phyloP scores from a whole-genome alignment of 257 asterid genomes.

The Cynanchum wilfordii region DNA sequence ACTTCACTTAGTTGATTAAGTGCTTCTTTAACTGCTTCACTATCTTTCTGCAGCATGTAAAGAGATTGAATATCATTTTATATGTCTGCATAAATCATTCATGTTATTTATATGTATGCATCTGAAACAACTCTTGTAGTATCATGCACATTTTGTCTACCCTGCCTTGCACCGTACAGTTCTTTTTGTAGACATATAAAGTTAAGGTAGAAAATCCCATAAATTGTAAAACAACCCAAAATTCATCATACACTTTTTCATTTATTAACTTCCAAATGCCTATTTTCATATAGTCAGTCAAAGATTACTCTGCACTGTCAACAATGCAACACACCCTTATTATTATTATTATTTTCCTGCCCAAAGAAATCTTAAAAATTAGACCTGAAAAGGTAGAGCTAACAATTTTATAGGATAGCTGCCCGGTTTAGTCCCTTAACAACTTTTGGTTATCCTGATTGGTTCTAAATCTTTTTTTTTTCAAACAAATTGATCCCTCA shows the following conservation, averaged over 20 bases:
- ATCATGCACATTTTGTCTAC: neutral
- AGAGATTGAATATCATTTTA: neutral
- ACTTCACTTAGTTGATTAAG: constrained; percentile 73
- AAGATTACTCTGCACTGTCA: neutral
- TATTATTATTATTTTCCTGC: too few species aligned
- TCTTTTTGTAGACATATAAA: neutral
- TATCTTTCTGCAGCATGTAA: constrained; percentile 53
- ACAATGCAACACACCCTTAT: neutral
- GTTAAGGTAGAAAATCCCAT: neutral
- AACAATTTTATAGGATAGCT: neutral
- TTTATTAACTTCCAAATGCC: neutral
- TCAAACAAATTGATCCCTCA: too few species aligned
- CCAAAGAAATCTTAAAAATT: neutral
- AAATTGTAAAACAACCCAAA: neutral
- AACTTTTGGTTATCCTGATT: too few species aligned
- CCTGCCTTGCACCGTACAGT: neutral
- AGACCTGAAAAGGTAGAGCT: neutral
- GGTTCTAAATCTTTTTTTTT: too few species aligned
- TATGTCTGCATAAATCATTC: neutral
- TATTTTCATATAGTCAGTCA: neutral
- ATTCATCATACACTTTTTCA: neutral
- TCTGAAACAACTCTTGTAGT: neutral
- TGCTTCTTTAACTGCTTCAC: constrained; percentile 72
- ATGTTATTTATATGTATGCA: neutral
- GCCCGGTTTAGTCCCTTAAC: too few species aligned